Conservation (phyloP, 495 filamentous ascomycete genomes). For the Platismatia glauca region DNA sequence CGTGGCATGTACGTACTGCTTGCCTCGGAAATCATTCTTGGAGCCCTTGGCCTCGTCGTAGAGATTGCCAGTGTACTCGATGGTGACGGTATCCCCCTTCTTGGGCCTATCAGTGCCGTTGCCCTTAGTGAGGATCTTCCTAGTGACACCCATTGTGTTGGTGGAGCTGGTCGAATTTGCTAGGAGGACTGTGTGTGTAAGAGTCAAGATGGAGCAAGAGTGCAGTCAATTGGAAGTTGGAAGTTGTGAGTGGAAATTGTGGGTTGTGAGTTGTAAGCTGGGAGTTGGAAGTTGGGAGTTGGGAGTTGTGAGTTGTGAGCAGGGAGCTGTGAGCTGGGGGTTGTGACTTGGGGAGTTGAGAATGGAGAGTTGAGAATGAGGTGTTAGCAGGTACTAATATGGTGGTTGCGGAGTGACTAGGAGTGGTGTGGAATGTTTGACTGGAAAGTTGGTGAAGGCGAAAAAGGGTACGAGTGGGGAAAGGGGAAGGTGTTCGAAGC, state of each 20-base stretch:
- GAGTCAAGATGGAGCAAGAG: background rate
- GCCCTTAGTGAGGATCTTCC: slow-evolving; percentile 36
- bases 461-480: background rate
- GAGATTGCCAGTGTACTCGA: slow-evolving; percentile 78
- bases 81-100: slow-evolving; percentile 58
- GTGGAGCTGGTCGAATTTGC: slow-evolving; percentile 1
- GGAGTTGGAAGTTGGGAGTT: background rate
- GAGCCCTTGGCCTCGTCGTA: slow-evolving; percentile 48
- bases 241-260: background rate
- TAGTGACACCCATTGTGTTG: slow-evolving; percentile 48
- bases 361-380: background rate
- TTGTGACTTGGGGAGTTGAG: too few relatives aligned
- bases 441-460: background rate
- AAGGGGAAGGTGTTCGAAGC: background rate
- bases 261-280: background rate
- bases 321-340: too few relatives aligned
- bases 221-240: background rate
- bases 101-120: slow-evolving; percentile 48
- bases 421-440: slow-evolving; percentile 5
- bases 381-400: background rate
- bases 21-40: slow-evolving; percentile 39
- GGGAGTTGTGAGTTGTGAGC: too few relatives aligned
- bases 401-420: background rate
- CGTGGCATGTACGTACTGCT: slow-evolving; percentile 34
- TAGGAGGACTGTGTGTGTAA: background rate